Base-by-base conservation (phyloP, 805 yeast genomes). In the Kazachstania psychrophila region DNA sequence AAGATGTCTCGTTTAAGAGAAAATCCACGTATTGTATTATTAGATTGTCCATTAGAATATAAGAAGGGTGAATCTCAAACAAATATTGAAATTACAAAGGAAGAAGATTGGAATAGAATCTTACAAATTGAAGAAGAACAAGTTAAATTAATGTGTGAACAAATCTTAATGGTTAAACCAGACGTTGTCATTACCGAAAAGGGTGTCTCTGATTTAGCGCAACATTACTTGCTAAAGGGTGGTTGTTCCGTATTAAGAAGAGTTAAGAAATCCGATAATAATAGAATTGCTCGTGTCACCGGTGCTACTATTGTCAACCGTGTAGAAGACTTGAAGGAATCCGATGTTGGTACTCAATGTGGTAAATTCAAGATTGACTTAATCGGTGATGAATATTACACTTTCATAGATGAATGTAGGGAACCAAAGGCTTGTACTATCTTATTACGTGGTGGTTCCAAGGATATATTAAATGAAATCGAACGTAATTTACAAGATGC, bases 1-100 rank as follows among this genome's bases (percentile, higher is more conserved):
- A 87, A 88, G 62, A 92, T 92, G 99, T 79, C 79, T 51, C 78
- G 99, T 60, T 56, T 68, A 51, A 82, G 92, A 49, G 83, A 80
- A 58, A 83, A 86, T 54, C 99, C 99, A 34, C 75, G 89, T 46
- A 75, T 92, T 38, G 73, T 92, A 14, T 70, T 92, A 48, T 71
- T 92, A 49, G 99, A 92, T 65, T 88, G 96, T 64, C 96, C 99
- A 10, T 70, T 92, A 51, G 99, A 92, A 65, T 92, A 92, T 68
- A 92, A 92, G 68, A 92, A 92, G 72, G 99, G 98, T 47, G 99
- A 92, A 66, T 87, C 96, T 3, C 98, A 92, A 63, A 92, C 97
- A 37, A 89, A 92, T 64, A 85, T 92, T 49, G 99, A 92, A 67
- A 88, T 92, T 61, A 81, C 95, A 30, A 86, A 86, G 54, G 97